phyloP scores from a whole-genome alignment of 2,329 filamentous ascomycete species.

The Diaporthe australafricana region DNA sequence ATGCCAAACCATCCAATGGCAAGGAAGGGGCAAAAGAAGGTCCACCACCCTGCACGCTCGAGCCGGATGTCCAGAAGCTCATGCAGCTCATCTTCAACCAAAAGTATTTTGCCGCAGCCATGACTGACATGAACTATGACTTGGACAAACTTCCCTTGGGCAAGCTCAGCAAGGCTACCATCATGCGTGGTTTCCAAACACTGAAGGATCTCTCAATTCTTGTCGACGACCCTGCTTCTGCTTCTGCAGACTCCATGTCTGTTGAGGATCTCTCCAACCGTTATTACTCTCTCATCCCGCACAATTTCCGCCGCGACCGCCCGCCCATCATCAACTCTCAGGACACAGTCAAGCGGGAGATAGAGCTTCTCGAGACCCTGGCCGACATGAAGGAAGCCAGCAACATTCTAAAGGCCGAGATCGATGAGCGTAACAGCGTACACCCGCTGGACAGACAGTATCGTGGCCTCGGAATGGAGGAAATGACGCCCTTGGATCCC shows the following conservation, averaged over 20 bases:
- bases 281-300: slow-evolving; percentile 86
- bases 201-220: slow-evolving; percentile 80
- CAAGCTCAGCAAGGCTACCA: slow-evolving; percentile 84
- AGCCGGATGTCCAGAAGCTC: slow-evolving; percentile 71
- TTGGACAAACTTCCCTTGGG: slow-evolving; percentile 83
- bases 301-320: slow-evolving; percentile 79
- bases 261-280: slow-evolving; percentile 75
- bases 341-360: slow-evolving; percentile 75
- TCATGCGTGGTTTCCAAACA: slow-evolving; percentile 79
- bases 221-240: slow-evolving; percentile 65
- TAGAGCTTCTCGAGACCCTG: slow-evolving; percentile 83
- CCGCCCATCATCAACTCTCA: slow-evolving; percentile 75
- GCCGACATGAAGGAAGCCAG: slow-evolving; percentile 87
- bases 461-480: slow-evolving; percentile 75
- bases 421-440: slow-evolving; percentile 61
- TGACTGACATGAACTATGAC: slow-evolving; percentile 77
- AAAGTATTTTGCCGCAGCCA: slow-evolving; percentile 74
- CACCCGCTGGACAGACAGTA: slow-evolving; percentile 80
- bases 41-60: slow-evolving; percentile 66
- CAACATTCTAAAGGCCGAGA: slow-evolving; percentile 78
- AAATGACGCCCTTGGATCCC: slow-evolving; percentile 78
- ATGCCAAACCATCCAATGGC: slow-evolving; percentile 48
- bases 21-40: slow-evolving; percentile 47
- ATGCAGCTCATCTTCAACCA: slow-evolving; percentile 88
- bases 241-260: slow-evolving; percentile 54